These are phyloP conservation scores for Metarhizium humberi DNA, from an alignment of 2,329 filamentous ascomycete species.

Conservation along the genomic window DNA sequence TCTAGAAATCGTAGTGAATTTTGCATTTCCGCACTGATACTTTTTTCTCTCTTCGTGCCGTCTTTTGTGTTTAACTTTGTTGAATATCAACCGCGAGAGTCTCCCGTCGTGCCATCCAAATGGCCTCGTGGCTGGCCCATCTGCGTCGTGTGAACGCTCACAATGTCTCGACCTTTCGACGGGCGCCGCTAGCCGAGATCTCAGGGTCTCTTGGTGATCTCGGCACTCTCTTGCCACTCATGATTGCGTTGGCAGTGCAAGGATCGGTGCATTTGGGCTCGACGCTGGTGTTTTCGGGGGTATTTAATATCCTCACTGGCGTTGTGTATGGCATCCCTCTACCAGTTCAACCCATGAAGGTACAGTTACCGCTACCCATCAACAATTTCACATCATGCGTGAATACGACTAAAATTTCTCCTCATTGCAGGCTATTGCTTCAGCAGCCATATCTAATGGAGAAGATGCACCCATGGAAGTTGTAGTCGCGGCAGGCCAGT, in stretches of 20 bases:
- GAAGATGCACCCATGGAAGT: slow-evolving; percentile 43
- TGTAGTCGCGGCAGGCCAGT: slow-evolving; percentile 68
- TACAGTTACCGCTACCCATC: slow-evolving; percentile 13
- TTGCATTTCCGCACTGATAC: background rate
- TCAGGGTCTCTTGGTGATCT: slow-evolving; percentile 83
- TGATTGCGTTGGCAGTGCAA: slow-evolving; percentile 74
- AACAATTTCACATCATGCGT: background rate
- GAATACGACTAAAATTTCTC: background rate
- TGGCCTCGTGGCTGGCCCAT: slow-evolving; percentile 18
- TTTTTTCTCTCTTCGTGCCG: background rate
- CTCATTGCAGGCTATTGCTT: slow-evolving; percentile 63
- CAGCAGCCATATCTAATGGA: slow-evolving; percentile 69
- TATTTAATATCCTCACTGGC: slow-evolving; percentile 80
- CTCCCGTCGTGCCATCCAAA: slow-evolving; percentile 4
- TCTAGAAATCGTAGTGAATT: background rate
- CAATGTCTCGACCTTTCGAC: slow-evolving; percentile 39
- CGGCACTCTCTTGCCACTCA: slow-evolving; percentile 80
- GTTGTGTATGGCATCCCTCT: slow-evolving; percentile 77
- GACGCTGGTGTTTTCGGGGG: slow-evolving; percentile 79
- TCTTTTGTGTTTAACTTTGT: too few species aligned
- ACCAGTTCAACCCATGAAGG: slow-evolving; percentile 82
- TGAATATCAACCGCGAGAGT: background rate
- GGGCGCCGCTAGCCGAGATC: slow-evolving; percentile 56
- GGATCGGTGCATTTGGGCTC: slow-evolving; percentile 71
- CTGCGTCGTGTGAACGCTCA: slow-evolving; percentile 29